These are phyloP conservation scores for Aspergillus alliaceus DNA, from an alignment of 2,329 filamentous ascomycete species.

Conservation along the genomic window DNA sequence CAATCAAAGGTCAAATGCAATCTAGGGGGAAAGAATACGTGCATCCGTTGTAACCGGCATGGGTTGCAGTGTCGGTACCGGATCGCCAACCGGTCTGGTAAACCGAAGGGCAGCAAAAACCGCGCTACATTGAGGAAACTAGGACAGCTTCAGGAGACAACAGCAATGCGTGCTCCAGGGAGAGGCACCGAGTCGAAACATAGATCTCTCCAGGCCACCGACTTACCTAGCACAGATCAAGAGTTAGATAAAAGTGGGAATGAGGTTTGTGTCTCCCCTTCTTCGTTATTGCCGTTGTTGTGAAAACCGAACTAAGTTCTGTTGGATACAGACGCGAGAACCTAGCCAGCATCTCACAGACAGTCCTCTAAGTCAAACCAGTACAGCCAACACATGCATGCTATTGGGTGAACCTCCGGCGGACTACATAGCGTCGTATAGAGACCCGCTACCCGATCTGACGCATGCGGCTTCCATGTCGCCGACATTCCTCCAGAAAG, in stretches of 20 bases:
- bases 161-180: conserved; percentile 15
- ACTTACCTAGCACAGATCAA: conserved; percentile 1
- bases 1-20: conserved; percentile 44
- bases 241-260: conserved; percentile 4
- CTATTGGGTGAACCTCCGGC: conserved; percentile 9
- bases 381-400: conserved; percentile 10
- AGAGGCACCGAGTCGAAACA: conserved; percentile 8
- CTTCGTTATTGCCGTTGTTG: neutral
- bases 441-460: conserved; percentile 12
- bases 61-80: conserved; percentile 39
- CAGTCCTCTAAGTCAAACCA: conserved; percentile 26
- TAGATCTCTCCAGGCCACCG: conserved; percentile 3
- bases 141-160: conserved; percentile 35
- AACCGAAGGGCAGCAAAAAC: conserved; percentile 42
- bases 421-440: conserved; percentile 11
- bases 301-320: neutral
- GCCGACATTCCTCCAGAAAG: conserved; percentile 30
- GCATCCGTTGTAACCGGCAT: conserved; percentile 39
- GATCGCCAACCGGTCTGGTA: conserved; percentile 40
- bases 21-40: conserved; percentile 36
- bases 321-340: neutral
- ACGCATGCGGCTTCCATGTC: conserved; percentile 31
- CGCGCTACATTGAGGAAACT: conserved; percentile 37
- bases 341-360: conserved; percentile 22
- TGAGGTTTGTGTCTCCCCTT: neutral